A percentile compares a stretch with the other conserved stretches of the same genome.
Evolutionary conservation across 2,329 filamentous ascomycete genomes (phyloP).

Genomic region (Cytospora mali): DNA sequence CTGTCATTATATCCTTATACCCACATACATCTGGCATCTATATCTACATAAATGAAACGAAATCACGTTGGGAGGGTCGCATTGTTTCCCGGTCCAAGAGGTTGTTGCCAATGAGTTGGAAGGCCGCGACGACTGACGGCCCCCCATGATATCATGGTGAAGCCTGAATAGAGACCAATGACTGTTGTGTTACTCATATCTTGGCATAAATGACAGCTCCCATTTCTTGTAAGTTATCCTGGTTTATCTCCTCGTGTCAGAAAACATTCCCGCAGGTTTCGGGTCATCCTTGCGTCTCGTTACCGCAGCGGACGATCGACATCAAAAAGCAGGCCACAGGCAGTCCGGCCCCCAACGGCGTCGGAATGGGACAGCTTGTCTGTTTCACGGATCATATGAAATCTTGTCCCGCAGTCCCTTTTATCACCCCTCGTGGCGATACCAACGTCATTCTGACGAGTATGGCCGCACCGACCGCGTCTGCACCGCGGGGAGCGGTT

Average conservation of each 20-base stretch:
- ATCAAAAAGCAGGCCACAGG: background rate
- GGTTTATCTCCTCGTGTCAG: background rate
- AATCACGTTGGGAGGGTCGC: background rate
- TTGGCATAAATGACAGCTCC: background rate
- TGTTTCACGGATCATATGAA: background rate
- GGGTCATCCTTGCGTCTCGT: background rate
- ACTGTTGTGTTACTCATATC: background rate
- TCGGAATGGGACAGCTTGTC: background rate
- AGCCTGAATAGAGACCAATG: background rate
- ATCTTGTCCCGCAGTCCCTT: too few species aligned
- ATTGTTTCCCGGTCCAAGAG: background rate
- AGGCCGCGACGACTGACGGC: background rate
- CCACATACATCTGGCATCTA: constrained; percentile 17
- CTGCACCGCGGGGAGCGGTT: background rate
- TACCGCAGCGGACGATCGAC: background rate
- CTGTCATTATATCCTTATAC: constrained; percentile 16
- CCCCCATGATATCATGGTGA: constrained; percentile 1
- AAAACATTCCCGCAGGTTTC: background rate
- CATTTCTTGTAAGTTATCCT: background rate
- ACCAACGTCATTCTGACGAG: constrained; percentile 18
- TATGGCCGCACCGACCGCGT: background rate
- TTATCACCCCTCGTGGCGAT: background rate
- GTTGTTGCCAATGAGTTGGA: background rate
- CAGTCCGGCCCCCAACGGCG: background rate
- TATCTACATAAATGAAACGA: background rate